A percentile compares a stretch with the other conserved stretches of the same genome.
These are phyloP conservation scores for Choanephora cucurbitarum DNA, from an alignment of 371 early-diverging fungal genomes.

Conservation along the genomic window DNA sequence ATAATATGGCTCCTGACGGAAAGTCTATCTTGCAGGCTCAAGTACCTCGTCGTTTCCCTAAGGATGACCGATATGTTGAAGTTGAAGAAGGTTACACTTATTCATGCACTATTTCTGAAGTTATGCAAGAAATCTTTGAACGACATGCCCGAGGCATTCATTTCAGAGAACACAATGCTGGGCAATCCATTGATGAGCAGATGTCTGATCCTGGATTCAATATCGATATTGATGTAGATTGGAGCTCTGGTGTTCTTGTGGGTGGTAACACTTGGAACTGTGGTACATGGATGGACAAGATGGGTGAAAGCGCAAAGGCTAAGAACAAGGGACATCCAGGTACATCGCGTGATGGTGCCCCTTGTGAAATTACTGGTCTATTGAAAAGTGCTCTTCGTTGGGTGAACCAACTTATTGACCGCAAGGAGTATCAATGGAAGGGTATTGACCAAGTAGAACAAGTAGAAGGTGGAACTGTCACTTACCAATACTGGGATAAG, in stretches of 20 bases:
- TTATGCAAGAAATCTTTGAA: slow-evolving; percentile 91
- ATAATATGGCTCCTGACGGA: slow-evolving; percentile 75
- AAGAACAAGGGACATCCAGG: slow-evolving; percentile 90
- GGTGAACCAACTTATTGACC: slow-evolving; percentile 59
- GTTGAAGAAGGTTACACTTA: slow-evolving; percentile 68
- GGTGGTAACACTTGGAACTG: slow-evolving; percentile 96
- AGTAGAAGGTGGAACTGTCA: slow-evolving; percentile 27
- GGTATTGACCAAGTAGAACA: slow-evolving; percentile 47
- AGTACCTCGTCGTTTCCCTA: slow-evolving; percentile 85
- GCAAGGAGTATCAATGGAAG: slow-evolving; percentile 45
- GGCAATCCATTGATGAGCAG: slow-evolving; percentile 81
- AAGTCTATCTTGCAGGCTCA: slow-evolving; percentile 65
- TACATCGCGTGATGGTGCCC: slow-evolving; percentile 94
- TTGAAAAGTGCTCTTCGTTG: slow-evolving; percentile 84
- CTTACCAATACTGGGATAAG: slow-evolving; percentile 78
- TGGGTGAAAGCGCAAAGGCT: slow-evolving; percentile 94
- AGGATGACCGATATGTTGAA: slow-evolving; percentile 70
- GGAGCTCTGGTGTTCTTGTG: slow-evolving; percentile 76
- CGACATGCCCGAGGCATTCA: slow-evolving; percentile 91
- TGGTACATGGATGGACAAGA: slow-evolving; percentile 99
- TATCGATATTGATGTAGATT: slow-evolving; percentile 71
- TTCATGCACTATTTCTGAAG: slow-evolving; percentile 71
- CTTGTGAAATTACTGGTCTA: slow-evolving; percentile 90
- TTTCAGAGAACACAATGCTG: slow-evolving; percentile 97
- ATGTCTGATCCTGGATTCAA: slow-evolving; percentile 93